Evolutionary conservation across 768 basidiomycete species (phyloP).

Genomic region (Coprinopsis sp.): DNA sequence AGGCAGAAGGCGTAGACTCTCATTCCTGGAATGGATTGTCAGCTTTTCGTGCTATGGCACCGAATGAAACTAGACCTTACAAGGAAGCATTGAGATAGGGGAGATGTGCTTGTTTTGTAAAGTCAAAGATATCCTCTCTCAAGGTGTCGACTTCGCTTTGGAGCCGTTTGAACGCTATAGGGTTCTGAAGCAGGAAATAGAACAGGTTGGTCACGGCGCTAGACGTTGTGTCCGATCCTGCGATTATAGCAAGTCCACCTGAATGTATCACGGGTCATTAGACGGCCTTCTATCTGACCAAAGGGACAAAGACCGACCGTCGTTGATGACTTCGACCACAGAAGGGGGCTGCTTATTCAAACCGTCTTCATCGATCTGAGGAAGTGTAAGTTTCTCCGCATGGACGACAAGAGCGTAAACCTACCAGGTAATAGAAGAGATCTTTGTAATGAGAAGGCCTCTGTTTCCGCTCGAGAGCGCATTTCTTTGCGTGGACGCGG

Average conservation of each 20-base stretch:
- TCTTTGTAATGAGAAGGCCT: constrained; percentile 19
- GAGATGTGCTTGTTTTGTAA: constrained; percentile 18
- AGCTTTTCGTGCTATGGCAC: neutral
- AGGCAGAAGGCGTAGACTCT: constrained; percentile 34
- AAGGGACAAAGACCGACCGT: constrained; percentile 12
- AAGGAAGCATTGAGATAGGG: constrained; percentile 31
- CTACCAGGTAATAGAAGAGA: constrained; percentile 26
- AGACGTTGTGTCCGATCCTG: constrained; percentile 29
- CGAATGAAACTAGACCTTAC: constrained; percentile 18
- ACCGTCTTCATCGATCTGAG: constrained; percentile 13
- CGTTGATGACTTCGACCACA: constrained; percentile 6
- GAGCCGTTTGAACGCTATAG: constrained; percentile 19
- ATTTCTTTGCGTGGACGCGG: constrained; percentile 17
- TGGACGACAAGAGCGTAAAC: constrained; percentile 1
- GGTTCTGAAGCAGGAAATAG: constrained; percentile 24
- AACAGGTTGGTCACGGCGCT: constrained; percentile 22
- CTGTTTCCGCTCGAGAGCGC: constrained; percentile 13
- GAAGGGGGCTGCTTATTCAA: constrained; percentile 9
- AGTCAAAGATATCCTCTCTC: constrained; percentile 17
- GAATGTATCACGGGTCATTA: neutral
- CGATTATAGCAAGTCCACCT: constrained; percentile 25
- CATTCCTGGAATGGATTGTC: constrained; percentile 23
- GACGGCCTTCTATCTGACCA: constrained; percentile 10
- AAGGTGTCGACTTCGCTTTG: constrained; percentile 24
- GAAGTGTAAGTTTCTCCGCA: neutral